Conservation (phyloP, 257 asterid species). For the Leptodermis oblonga region DNA sequence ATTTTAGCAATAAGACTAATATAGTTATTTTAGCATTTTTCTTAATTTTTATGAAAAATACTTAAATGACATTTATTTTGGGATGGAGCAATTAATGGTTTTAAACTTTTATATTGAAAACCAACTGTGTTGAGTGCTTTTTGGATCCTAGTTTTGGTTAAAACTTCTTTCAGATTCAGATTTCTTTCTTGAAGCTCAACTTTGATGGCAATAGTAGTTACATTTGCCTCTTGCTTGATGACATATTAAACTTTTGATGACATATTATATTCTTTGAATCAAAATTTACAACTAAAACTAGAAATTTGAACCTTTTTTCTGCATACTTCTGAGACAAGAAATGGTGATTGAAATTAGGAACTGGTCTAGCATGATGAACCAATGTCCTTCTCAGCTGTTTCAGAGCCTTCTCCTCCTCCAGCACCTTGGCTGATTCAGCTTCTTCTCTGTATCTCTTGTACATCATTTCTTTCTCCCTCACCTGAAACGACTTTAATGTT, state of each 20-base stretch:
- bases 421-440: constrained; percentile 73
- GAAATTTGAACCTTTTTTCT: neutral
- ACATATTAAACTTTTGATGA: neutral
- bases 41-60: too few relatives aligned
- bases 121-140: constrained; percentile 4
- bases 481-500: too few relatives aligned
- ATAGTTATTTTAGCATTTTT: too few relatives aligned
- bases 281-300: neutral
- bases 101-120: neutral
- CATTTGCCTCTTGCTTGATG: neutral
- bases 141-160: neutral
- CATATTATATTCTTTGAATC: neutral
- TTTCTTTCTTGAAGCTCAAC: too few relatives aligned
- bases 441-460: constrained; percentile 88
- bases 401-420: constrained; percentile 96
- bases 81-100: too few relatives aligned
- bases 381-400: constrained; percentile 77
- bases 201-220: neutral
- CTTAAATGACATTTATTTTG: too few relatives aligned
- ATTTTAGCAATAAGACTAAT: too few relatives aligned
- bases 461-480: constrained; percentile 73
- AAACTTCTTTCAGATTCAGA: neutral
- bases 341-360: constrained; percentile 67
- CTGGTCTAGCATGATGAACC: constrained; percentile 80
- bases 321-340: constrained; percentile 80